Conservation (phyloP, 164 flowering plant species). For the Vitis cinerea region DNA sequence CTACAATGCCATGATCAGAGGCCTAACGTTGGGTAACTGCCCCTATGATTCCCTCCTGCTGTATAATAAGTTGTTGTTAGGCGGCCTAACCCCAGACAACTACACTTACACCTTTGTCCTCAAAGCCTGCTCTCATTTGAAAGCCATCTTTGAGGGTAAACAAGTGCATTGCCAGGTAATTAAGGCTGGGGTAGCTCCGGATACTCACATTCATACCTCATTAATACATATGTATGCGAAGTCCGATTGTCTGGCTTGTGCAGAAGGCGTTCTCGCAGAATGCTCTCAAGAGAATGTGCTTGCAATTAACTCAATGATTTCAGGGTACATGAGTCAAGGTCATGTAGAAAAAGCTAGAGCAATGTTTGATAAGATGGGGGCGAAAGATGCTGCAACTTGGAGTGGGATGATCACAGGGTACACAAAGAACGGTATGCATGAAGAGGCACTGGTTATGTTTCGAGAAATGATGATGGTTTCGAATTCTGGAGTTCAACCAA, state of each 20-base stretch:
- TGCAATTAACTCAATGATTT: slow-evolving; percentile 34
- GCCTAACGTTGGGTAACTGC: slow-evolving; percentile 12
- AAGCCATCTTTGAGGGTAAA: slow-evolving; percentile 28
- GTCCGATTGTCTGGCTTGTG: slow-evolving; percentile 17
- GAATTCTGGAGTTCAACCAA: slow-evolving; percentile 8
- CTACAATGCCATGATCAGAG: slow-evolving; percentile 44
- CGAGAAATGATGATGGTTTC: slow-evolving; percentile 24
- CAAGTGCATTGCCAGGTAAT: slow-evolving; percentile 32
- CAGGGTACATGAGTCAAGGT: slow-evolving; percentile 32
- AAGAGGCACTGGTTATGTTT: slow-evolving; percentile 32
- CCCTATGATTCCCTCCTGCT: slow-evolving; percentile 22
- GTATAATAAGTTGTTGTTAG: slow-evolving; percentile 20
- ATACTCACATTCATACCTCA: slow-evolving; percentile 29
- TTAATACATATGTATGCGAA: slow-evolving; percentile 34
- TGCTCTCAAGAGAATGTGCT: slow-evolving; percentile 18
- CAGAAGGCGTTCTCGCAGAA: slow-evolving; percentile 18
- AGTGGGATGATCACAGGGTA: slow-evolving; percentile 44
- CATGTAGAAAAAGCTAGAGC: slow-evolving; percentile 19
- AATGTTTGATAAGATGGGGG: slow-evolving; percentile 31
- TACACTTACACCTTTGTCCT: slow-evolving; percentile 35
- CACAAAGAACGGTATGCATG: slow-evolving; percentile 21
- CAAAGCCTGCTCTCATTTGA: slow-evolving; percentile 33
- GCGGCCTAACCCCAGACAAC: slow-evolving; percentile 26
- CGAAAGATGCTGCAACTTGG: slow-evolving; percentile 40
- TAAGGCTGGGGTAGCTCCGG: slow-evolving; percentile 21